Evolutionary conservation across 179 eudicot genomes (phyloP), one percentile per base, ranked within the genome.

Genomic region (Beta macrorhiza): DNA sequence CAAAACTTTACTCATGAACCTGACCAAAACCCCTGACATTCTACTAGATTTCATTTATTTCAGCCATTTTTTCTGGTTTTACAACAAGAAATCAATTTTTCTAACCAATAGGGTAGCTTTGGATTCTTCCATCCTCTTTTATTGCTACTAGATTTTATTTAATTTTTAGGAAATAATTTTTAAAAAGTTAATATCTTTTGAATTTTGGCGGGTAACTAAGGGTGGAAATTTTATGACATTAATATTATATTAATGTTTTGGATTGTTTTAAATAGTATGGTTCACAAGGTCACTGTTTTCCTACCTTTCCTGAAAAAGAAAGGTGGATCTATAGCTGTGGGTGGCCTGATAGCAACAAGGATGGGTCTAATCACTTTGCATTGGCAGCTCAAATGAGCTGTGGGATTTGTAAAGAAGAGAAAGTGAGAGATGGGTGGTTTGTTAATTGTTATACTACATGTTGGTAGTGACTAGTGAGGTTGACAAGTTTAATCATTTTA

Each of bases 261-360:
- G 3, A 19, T 53, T 8, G 47, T n/a, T 9, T 32, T 16, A 5
- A 25, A 42, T 55, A 45, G 42, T 37, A 32, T 22, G 20, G 12
- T 1, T 11, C 22, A 78, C 32, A 64, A 25, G 67, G 81, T 78
- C 67, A 49, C 59, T 72, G 70, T 72, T 42, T 6, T 37, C 59
- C 19, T 16, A 73, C 29, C 79, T 83, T 72, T 58, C 69, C 65
- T 72, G 84, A 82, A 78, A 78, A 78, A 78, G 81, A 82, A 82
- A 78, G 82, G 78, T 61, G 59, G 20, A 19, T 15, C 62, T 55
- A 47, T 5, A 49, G 53, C 7, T 58, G 65, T 42, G 58, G 72
- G 47, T 76, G 61, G 79, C 55, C 65, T 74, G 85, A 80, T 71
- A 72, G 67, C 81, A 83, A 83, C 75, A 80, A 84, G 68, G 79